Conservation (phyloP, 208 protist genomes). For the Strigomonas galati region DNA sequence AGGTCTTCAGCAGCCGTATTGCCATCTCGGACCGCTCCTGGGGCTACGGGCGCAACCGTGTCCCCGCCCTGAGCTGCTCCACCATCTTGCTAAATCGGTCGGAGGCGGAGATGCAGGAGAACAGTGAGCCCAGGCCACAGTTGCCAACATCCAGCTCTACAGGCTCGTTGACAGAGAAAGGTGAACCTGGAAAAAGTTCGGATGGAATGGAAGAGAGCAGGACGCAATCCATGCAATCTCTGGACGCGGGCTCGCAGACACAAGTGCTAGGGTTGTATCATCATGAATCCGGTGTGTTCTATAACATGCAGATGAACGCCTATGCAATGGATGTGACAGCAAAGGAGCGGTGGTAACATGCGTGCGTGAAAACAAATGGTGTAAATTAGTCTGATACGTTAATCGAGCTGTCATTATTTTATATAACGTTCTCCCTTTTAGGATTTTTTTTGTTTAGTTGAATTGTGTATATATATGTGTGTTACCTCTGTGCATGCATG, state of each 20-base stretch:
- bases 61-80: conserved; percentile 17
- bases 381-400: no score
- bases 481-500: no score
- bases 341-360: neutral
- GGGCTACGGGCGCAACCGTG: conserved; percentile 40
- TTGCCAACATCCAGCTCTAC: no score
- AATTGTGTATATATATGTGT: no score
- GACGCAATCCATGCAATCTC: neutral
- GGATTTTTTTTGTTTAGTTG: no score
- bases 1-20: conserved; percentile 30
- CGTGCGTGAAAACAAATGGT: no score
- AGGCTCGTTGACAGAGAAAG: neutral
- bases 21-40: conserved; percentile 26
- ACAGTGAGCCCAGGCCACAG: neutral
- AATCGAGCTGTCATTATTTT: no score
- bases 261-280: neutral
- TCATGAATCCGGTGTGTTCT: neutral
- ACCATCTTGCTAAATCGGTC: neutral
- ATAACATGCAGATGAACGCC: neutral
- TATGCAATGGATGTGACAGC: neutral
- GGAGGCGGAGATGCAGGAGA: neutral
- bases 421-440: no score
- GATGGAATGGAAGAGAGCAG: no score
- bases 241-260: neutral
- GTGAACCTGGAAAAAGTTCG: no score